Evolutionary conservation across 352 stramenopile genomes (phyloP).

Genomic region (Pythium aristosporum): DNA sequence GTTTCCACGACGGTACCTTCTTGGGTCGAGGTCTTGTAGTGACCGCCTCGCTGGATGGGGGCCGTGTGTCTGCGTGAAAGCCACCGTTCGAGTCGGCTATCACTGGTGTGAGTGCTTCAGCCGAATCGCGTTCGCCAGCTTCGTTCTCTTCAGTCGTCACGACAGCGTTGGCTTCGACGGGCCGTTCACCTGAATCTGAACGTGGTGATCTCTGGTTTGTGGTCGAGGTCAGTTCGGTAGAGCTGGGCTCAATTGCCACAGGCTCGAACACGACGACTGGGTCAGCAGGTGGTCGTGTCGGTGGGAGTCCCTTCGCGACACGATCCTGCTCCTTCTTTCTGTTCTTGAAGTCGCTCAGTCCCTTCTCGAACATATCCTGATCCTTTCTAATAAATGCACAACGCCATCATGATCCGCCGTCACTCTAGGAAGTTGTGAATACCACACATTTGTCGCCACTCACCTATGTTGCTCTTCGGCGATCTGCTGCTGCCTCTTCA

Average conservation of each 20-base stretch:
- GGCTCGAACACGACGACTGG: constrained; percentile 1
- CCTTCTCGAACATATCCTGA: constrained; percentile 47
- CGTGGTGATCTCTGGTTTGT: background rate
- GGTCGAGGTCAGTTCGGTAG: background rate
- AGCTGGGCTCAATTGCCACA: background rate
- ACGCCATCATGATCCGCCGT: background rate
- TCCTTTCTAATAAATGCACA: constrained; percentile 35
- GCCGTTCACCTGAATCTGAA: background rate
- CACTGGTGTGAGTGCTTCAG: background rate
- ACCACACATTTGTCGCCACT: background rate
- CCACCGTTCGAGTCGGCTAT: background rate
- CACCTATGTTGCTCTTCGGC: constrained; percentile 51
- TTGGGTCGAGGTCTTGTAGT: constrained; percentile 9
- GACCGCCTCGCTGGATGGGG: constrained; percentile 1
- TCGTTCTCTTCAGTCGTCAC: background rate
- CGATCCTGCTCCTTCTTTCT: constrained; percentile 62
- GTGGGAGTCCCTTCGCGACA: constrained; percentile 48
- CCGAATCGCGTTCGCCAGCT: background rate
- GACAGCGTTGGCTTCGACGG: background rate
- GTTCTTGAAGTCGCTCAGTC: constrained; percentile 52
- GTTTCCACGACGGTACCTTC: constrained; percentile 56
- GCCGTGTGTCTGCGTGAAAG: background rate
- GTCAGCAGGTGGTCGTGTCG: constrained; percentile 1
- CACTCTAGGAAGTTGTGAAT: background rate
- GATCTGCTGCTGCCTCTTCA: constrained; percentile 43